These are phyloP conservation scores for Termitomyces sp. DNA, from an alignment of 768 basidiomycete species.

Conservation along the genomic window DNA sequence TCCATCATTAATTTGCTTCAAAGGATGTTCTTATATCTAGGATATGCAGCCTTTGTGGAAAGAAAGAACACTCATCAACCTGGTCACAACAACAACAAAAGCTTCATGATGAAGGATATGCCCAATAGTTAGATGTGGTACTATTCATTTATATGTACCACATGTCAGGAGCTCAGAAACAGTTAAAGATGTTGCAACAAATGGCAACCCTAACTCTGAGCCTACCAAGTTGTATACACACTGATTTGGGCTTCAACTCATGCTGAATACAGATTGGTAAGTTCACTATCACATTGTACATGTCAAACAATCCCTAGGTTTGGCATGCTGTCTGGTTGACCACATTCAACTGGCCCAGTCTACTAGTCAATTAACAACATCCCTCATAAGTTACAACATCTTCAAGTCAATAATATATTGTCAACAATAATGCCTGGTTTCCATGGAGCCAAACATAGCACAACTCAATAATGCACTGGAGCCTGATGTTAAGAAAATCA, in stretches of 20 bases:
- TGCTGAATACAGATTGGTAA: neutral
- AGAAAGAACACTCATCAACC: neutral
- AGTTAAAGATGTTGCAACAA: neutral
- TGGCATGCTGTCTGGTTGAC: slow-evolving; percentile 14
- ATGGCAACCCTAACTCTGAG: neutral
- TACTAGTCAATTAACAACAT: slow-evolving; percentile 20
- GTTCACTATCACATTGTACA: no score
- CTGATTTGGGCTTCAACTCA: neutral
- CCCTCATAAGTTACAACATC: slow-evolving; percentile 13
- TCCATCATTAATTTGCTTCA: neutral
- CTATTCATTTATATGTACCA: neutral
- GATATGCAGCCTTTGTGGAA: neutral
- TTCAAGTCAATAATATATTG: slow-evolving; percentile 17
- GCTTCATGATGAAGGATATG: neutral
- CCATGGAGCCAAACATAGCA: slow-evolving; percentile 16
- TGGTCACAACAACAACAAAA: neutral
- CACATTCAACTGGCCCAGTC: slow-evolving; percentile 20
- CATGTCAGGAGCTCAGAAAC: neutral
- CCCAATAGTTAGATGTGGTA: neutral
- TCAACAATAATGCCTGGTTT: slow-evolving; percentile 19
- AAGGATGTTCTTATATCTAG: neutral
- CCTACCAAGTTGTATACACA: neutral
- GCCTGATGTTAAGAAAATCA: slow-evolving; percentile 14
- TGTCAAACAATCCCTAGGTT: slow-evolving; percentile 21
- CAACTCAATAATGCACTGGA: slow-evolving; percentile 21